Evolutionary conservation across 805 yeast species (phyloP).

Genomic region (Kazachstania taianensis): DNA sequence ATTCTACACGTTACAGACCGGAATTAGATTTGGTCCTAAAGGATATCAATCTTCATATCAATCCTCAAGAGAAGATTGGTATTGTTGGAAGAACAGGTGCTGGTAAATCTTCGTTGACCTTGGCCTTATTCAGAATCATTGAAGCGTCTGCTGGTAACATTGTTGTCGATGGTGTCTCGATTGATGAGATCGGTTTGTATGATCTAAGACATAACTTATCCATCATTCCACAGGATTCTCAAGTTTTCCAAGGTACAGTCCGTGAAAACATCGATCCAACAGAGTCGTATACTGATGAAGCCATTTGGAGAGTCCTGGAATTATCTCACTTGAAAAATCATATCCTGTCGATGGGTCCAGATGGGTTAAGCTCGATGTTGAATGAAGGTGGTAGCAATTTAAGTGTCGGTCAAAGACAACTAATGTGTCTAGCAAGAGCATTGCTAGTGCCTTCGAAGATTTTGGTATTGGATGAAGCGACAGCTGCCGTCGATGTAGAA

Average conservation of each 20-base stretch:
- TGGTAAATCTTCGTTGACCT: conserved; percentile 78
- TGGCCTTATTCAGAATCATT: conserved; percentile 77
- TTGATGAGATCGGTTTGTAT: conserved; percentile 56
- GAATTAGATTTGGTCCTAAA: conserved; percentile 73
- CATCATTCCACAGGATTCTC: conserved; percentile 91
- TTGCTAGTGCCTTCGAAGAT: conserved; percentile 53
- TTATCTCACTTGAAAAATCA: conserved; percentile 69
- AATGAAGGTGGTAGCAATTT: conserved; percentile 63
- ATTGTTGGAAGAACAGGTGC: conserved; percentile 98
- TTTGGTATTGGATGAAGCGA: conserved; percentile 73
- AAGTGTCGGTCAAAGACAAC: conserved; percentile 70
- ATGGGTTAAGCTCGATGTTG: conserved; percentile 45
- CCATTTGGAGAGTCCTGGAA: conserved; percentile 73
- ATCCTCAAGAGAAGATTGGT: conserved; percentile 78
- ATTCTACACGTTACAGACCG: conserved; percentile 76
- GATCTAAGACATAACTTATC: conserved; percentile 72
- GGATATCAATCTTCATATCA: conserved; percentile 50
- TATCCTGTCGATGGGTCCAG: conserved; percentile 42
- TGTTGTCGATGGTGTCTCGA: conserved; percentile 59
- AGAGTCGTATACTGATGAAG: conserved; percentile 53
- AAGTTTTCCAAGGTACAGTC: conserved; percentile 78
- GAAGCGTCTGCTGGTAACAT: conserved; percentile 68
- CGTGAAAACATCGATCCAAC: conserved; percentile 86
- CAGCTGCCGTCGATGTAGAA: conserved; percentile 83
- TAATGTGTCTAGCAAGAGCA: conserved; percentile 76